These are phyloP conservation scores for Ottelia alismoides DNA, from an alignment of 106 monocot species.

Conservation along the genomic window DNA sequence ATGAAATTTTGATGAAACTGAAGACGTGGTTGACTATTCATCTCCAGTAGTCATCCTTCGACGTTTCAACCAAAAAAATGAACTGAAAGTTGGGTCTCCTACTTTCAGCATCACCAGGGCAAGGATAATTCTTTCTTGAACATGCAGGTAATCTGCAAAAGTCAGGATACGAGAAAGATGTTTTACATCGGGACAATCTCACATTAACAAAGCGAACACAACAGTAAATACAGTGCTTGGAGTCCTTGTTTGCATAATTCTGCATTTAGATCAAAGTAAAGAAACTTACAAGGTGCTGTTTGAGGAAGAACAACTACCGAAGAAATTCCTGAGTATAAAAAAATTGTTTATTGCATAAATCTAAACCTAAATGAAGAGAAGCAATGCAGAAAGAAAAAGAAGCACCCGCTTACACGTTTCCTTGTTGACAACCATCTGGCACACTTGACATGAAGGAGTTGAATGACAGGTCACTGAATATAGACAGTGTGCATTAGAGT, in stretches of 20 bases:
- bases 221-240: no score
- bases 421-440: constrained; percentile 41
- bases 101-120: constrained; percentile 9
- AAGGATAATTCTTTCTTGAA: constrained; percentile 10
- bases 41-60: no score
- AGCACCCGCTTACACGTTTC: constrained; percentile 26
- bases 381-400: neutral
- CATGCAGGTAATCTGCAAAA: constrained; percentile 6
- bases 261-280: neutral
- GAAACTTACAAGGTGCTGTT: constrained; percentile 9
- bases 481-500: no score
- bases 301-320: constrained; percentile 25
- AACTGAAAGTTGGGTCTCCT: neutral
- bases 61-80: neutral
- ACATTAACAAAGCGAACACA: neutral
- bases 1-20: no score
- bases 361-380: no score
- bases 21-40: no score
- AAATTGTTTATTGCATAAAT: neutral
- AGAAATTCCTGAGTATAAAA: constrained; percentile 20
- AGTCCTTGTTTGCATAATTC: no score
- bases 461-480: no score
- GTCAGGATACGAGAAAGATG: neutral
- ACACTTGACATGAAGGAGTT: no score
- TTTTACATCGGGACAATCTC: neutral